These are phyloP conservation scores for Melocanna baccifera DNA, from an alignment of 176 grass and related monocot genomes.

Conservation along the genomic window DNA sequence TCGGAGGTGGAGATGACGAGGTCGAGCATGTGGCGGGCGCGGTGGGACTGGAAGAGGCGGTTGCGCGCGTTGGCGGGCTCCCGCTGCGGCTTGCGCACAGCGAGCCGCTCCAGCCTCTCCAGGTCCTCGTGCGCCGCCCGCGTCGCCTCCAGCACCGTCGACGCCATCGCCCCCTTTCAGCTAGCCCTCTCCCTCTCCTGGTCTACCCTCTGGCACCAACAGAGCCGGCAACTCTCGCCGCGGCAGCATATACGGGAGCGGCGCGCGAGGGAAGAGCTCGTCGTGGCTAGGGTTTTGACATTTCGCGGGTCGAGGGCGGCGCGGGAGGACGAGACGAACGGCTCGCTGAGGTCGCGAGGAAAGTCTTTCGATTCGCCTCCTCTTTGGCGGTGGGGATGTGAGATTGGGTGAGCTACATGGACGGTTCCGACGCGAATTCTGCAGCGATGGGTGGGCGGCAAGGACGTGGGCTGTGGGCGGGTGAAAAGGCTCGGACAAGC, in stretches of 20 bases:
- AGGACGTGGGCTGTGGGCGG: no score
- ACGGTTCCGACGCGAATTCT: no score
- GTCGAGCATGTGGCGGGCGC: slow-evolving; percentile 85
- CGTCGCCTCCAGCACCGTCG: slow-evolving; percentile 86
- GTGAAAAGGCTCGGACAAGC: no score
- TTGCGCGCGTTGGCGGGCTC: slow-evolving; percentile 76
- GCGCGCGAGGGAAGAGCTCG: background rate
- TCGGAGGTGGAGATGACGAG: slow-evolving; percentile 64
- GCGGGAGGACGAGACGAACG: background rate
- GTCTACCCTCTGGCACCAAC: background rate
- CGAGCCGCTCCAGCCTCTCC: background rate
- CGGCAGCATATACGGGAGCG: background rate
- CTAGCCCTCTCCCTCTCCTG: background rate
- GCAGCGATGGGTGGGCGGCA: no score
- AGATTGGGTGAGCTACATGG: no score
- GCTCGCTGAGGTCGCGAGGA: background rate
- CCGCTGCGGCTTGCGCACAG: slow-evolving; percentile 74
- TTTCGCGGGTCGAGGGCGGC: background rate
- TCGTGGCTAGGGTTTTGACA: slow-evolving; percentile 37
- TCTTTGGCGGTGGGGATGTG: no score
- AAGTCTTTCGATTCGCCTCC: no score
- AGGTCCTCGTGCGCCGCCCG: slow-evolving; percentile 11
- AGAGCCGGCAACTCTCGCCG: background rate
- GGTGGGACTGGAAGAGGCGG: slow-evolving; percentile 87
- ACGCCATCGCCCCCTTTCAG: slow-evolving; percentile 46